A percentile compares a stretch with the other conserved stretches of the same genome.
phyloP scores from a whole-genome alignment of 768 basidiomycete genomes.

The Gloeostereum incarnatum region DNA sequence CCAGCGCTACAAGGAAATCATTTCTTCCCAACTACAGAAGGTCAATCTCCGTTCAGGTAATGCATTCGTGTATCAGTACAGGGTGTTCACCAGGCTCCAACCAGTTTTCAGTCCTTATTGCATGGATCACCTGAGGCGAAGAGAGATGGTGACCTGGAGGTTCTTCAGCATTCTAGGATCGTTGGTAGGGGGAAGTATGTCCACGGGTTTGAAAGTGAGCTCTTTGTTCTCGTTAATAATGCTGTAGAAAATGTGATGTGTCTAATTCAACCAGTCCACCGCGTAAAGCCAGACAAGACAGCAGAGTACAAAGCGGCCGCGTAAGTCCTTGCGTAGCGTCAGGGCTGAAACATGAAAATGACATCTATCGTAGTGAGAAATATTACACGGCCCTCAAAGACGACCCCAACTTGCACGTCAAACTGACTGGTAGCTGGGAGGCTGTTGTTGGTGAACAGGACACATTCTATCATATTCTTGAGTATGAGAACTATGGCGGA shows the following conservation, averaged over 20 bases:
- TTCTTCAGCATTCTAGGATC: conserved; percentile 76
- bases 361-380: conserved; percentile 52
- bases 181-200: conserved; percentile 93
- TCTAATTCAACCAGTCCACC: conserved; percentile 51
- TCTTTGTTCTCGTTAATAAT: background rate
- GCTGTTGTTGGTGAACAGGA: conserved; percentile 85
- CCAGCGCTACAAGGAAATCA: too few relatives aligned
- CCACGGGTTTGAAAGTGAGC: conserved; percentile 81
- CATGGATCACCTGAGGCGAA: conserved; percentile 94
- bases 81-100: conserved; percentile 7
- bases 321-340: conserved; percentile 32
- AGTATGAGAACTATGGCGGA: conserved; percentile 90
- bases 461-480: conserved; percentile 71
- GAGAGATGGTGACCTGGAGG: conserved; percentile 66
- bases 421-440: conserved; percentile 93
- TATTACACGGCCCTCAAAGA: conserved; percentile 80
- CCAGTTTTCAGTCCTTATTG: conserved; percentile 54
- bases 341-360: too few relatives aligned
- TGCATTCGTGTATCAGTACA: conserved; percentile 10
- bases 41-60: conserved; percentile 58
- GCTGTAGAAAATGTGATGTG: conserved; percentile 1
- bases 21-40: too few relatives aligned
- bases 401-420: conserved; percentile 66
- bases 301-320: conserved; percentile 86
- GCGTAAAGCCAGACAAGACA: conserved; percentile 71